phyloP scores from a whole-genome alignment of 495 filamentous ascomycete species.

The Penicillium coffeae region DNA sequence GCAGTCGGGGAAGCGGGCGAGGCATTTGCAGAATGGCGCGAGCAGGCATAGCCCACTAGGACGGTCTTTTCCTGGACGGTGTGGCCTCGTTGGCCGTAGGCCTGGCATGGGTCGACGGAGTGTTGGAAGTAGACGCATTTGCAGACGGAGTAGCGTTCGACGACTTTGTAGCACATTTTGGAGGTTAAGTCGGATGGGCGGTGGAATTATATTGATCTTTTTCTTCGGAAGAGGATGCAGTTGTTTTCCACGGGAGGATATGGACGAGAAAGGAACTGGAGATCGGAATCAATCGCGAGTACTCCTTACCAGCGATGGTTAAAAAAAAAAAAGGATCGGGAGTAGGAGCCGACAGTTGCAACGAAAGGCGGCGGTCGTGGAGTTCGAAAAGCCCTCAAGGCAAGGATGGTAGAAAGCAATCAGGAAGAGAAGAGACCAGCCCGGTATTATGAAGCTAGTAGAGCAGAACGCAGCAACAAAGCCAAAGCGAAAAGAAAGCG shows the following conservation, averaged over 20 bases:
- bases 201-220: background rate
- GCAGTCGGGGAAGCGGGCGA: slow-evolving; percentile 15
- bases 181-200: background rate
- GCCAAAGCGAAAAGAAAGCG: background rate
- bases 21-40: slow-evolving; percentile 49
- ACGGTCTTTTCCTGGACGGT: slow-evolving; percentile 67
- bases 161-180: slow-evolving; percentile 68
- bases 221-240: background rate
- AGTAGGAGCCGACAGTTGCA: background rate
- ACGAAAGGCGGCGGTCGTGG: background rate
- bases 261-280: background rate
- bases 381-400: too few relatives aligned
- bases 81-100: slow-evolving; percentile 70
- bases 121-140: slow-evolving; percentile 78
- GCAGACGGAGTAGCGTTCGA: slow-evolving; percentile 77
- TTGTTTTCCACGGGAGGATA: background rate
- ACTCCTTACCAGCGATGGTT: background rate
- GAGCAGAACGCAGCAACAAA: background rate
- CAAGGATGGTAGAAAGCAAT: background rate
- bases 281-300: background rate
- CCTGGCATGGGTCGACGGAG: slow-evolving; percentile 67
- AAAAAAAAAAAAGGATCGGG: background rate
- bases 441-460: background rate
- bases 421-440: background rate
- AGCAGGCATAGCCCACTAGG: slow-evolving; percentile 75